Base-by-base conservation (phyloP, 1,139 yeast genomes). In the Nakaseomyces bracarensis region DNA sequence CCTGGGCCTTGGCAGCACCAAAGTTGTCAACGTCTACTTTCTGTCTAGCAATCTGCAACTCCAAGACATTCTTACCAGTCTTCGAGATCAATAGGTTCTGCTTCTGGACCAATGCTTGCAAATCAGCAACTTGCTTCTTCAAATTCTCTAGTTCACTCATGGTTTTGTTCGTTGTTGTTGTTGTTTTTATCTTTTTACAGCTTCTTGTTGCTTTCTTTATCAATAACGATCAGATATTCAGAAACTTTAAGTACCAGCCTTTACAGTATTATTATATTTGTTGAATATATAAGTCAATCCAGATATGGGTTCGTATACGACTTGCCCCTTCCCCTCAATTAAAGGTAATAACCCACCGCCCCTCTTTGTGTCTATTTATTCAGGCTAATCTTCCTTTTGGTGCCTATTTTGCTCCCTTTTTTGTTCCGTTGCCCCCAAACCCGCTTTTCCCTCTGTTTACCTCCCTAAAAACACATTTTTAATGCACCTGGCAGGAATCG, bases 31-130 rank as follows among this genome's bases (percentile, higher is more conserved):
- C 60, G 31, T 58, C 60, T 21, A 49, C 44, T 44, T 64, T 65
- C 45, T 71, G 73, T 43, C 62, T 59, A 16, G 63, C 65, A 11
- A 86, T 71, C 60, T 85, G 94, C 46, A 85, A 53, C 47, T 76
- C 75, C 48, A 87, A 61, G 21, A 87, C 70, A 52, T 81, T 87
- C 53, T 82, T 77, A 2, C 96, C 96, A 0, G 96, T 85, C 48
- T 77, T 71, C 15, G 77, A 67, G 38, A 79, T 63, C 33, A 73
- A 46, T 14, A 59, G 53, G 35, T 64, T 60, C 52, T 74, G 78
- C 47, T 67, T 71, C 46, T 61, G 60, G n/a, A 82, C 80, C 13
- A 74, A 52, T 3, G 66, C 64, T 22, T 72, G 64, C 30, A 81
- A 66, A 28, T 70, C 72, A 4, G 64, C 66, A 28, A 79, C 65